Conservation (phyloP, 768 basidiomycete species). For the Suillus fuscotomentosus region DNA sequence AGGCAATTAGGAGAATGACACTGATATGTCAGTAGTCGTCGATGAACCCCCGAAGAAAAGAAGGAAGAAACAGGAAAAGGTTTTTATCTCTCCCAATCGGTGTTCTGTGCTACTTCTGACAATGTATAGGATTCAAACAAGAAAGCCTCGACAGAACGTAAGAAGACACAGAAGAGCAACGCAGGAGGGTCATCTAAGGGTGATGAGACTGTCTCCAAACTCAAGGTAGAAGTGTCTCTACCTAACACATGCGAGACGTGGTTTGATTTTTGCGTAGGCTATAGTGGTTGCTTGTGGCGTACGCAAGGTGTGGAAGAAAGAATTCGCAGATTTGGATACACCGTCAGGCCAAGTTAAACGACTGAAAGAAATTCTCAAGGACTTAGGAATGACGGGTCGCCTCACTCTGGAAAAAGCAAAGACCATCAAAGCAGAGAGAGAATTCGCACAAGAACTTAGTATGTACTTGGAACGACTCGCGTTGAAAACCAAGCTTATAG, state of each 20-base stretch:
- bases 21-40: slow-evolving; percentile 58
- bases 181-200: slow-evolving; percentile 45
- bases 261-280: slow-evolving; percentile 38
- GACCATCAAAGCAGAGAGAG: slow-evolving; percentile 67
- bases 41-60: slow-evolving; percentile 55
- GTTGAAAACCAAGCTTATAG: not conserved
- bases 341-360: slow-evolving; percentile 63
- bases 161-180: slow-evolving; percentile 28
- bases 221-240: slow-evolving; percentile 52
- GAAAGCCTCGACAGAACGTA: slow-evolving; percentile 25
- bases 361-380: slow-evolving; percentile 61
- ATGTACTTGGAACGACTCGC: slow-evolving; percentile 21
- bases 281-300: slow-evolving; percentile 74
- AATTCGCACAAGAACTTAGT: slow-evolving; percentile 80
- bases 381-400: slow-evolving; percentile 79
- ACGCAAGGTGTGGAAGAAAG: slow-evolving; percentile 73
- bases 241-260: not conserved
- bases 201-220: slow-evolving; percentile 70
- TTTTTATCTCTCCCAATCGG: slow-evolving; percentile 6
- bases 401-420: slow-evolving; percentile 81
- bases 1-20: slow-evolving; percentile 43
- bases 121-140: slow-evolving; percentile 22
- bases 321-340: slow-evolving; percentile 58
- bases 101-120: not conserved
- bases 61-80: slow-evolving; percentile 40